phyloP scores from a whole-genome alignment of 2,329 filamentous ascomycete genomes.

The Xylaria hypoxylon region DNA sequence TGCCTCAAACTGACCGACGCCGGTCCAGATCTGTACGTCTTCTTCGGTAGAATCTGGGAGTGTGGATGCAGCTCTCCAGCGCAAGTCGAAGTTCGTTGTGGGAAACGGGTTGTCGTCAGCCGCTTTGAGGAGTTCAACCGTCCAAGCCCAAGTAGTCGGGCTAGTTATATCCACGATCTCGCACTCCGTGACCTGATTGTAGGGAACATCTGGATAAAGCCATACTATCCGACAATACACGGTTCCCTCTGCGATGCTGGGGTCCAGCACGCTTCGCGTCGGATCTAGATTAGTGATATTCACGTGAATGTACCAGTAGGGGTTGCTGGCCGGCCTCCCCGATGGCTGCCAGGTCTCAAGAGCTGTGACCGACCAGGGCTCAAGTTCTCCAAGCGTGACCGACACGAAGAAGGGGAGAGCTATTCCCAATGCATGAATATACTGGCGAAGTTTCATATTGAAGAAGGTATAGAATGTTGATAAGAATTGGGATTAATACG shows the following conservation, averaged over 20 bases:
- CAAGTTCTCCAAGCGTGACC: constrained; percentile 12
- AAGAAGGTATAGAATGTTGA: neutral
- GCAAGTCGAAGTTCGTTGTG: constrained; percentile 45
- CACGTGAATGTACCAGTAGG: constrained; percentile 39
- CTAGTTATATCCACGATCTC: constrained; percentile 22
- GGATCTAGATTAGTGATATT: constrained; percentile 48
- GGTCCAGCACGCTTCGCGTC: constrained; percentile 37
- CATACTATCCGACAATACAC: constrained; percentile 48
- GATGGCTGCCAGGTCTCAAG: constrained; percentile 45
- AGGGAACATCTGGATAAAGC: constrained; percentile 35
- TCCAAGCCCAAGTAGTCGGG: constrained; percentile 42
- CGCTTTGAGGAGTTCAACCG: constrained; percentile 43
- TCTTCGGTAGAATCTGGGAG: constrained; percentile 16
- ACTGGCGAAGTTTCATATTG: constrained; percentile 18
- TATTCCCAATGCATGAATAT: constrained; percentile 6
- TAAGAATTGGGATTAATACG: neutral
- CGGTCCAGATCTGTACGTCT: constrained; percentile 38
- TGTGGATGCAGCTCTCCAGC: constrained; percentile 40
- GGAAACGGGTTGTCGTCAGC: constrained; percentile 35
- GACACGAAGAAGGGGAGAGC: constrained; percentile 16
- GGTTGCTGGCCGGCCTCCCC: constrained; percentile 42
- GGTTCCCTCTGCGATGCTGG: constrained; percentile 35
- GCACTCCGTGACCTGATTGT: constrained; percentile 40
- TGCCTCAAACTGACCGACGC: constrained; percentile 44
- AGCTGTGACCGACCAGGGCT: constrained; percentile 46